These are phyloP conservation scores for Trichophyton verrucosum DNA, from an alignment of 2,329 filamentous ascomycete genomes.

Conservation along the genomic window DNA sequence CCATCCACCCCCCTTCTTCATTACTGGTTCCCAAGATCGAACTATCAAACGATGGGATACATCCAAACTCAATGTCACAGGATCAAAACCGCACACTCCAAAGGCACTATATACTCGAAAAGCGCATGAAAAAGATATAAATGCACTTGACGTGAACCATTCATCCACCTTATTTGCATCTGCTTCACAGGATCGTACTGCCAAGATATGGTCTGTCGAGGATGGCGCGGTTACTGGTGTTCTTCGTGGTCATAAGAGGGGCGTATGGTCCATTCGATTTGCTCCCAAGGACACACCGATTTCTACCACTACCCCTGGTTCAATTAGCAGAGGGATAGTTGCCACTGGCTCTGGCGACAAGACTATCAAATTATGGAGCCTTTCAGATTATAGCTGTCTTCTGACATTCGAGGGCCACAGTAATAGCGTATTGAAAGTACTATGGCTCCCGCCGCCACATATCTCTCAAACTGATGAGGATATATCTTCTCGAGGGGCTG, in stretches of 20 bases:
- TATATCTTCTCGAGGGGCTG: slow-evolving; percentile 19
- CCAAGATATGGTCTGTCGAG: slow-evolving; percentile 90
- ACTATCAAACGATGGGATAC: slow-evolving; percentile 93
- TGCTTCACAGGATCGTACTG: slow-evolving; percentile 88
- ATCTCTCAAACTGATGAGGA: slow-evolving; percentile 24
- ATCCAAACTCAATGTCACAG: slow-evolving; percentile 37
- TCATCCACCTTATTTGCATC: slow-evolving; percentile 76
- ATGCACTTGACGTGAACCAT: slow-evolving; percentile 73
- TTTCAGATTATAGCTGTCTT: slow-evolving; percentile 83
- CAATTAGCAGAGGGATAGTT: slow-evolving; percentile 63
- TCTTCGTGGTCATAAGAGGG: slow-evolving; percentile 79
- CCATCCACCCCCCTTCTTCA: slow-evolving; percentile 67
- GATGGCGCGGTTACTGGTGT: slow-evolving; percentile 87
- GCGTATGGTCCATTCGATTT: slow-evolving; percentile 92
- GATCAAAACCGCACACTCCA: slow-evolving; percentile 21
- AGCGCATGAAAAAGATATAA: slow-evolving; percentile 98
- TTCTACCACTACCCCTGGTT: slow-evolving; percentile 56
- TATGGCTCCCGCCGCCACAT: slow-evolving; percentile 57
- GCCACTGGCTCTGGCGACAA: slow-evolving; percentile 92
- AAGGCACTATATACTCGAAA: slow-evolving; percentile 74
- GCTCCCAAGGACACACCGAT: slow-evolving; percentile 68
- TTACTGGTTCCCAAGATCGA: slow-evolving; percentile 90
- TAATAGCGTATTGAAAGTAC: slow-evolving; percentile 85
- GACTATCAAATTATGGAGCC: slow-evolving; percentile 87
- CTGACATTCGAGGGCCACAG: slow-evolving; percentile 93